Evolutionary conservation across 2,329 filamentous ascomycete genomes (phyloP), one percentile per base, ranked within the genome.

Genomic region (Fusarium heterosporum): DNA sequence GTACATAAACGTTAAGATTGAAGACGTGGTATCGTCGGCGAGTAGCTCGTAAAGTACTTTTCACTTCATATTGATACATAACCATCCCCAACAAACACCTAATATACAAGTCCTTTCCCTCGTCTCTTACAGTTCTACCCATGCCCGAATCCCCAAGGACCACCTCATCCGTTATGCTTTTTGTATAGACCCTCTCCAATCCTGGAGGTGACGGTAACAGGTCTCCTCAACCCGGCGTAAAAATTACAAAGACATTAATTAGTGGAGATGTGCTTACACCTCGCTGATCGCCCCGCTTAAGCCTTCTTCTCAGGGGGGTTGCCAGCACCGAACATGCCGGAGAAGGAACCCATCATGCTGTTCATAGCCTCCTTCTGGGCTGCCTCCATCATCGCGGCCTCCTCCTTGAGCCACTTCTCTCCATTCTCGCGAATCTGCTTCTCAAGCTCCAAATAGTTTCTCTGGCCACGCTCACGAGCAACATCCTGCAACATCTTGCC

Each of bases 401-500:
- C 94, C 79, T 98, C 95, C 83, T 94, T 94, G 71, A 99, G 84
- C 93, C 94, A 97, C 81, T 95, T 93, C 78, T 95, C 93, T 51
- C 94, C 96, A 76, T 98, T 96, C 78, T 96, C 91, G 45, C 91
- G 87, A 72, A 99, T 97, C 81, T 97, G 91, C 80, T 90, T 90
- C 79, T 98, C 95, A 64, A 98, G 85, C 71, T 90, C 81, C 82
- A 97, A 88, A 80, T 98, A 99, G 79, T 94, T 91, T 78, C 90
- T 90, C 81, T 94, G 92, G 32, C 96, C 96, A 48, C 93, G 87
- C 81, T 99, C 96, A 48, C 96, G 89, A 49, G 96, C 93, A 78
- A 97, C 90, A 76, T 99, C 96, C 80, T 94, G 93, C 69, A 97
- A 83, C 93, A 98, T 97, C 87, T 98, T 99, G 73, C 95, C 96